Evolutionary conservation across 2,329 filamentous ascomycete species (phyloP).

Genomic region (Ampelomyces quisqualis): DNA sequence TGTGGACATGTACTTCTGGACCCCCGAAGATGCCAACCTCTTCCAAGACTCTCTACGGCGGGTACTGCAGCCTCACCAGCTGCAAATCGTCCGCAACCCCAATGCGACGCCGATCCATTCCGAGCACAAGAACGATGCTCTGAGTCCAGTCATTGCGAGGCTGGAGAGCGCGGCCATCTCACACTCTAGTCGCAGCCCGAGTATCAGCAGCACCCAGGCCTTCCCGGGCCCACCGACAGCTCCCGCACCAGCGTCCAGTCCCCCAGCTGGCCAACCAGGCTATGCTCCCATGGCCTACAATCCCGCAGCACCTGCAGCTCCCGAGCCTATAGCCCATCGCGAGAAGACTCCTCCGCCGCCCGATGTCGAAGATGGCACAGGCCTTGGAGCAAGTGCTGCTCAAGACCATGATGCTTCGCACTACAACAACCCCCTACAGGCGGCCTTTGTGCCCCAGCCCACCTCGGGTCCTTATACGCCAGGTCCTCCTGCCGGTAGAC

Average conservation of each 20-base stretch:
- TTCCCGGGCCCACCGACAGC: constrained; percentile 44
- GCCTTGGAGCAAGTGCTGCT: constrained; percentile 42
- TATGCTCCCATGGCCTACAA: constrained; percentile 73
- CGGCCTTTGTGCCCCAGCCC: constrained; percentile 37
- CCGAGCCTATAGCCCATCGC: constrained; percentile 68
- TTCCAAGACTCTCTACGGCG: constrained; percentile 69
- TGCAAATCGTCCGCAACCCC: constrained; percentile 39
- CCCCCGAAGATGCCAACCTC: constrained; percentile 66
- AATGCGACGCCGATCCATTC: constrained; percentile 43
- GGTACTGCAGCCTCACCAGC: constrained; percentile 62
- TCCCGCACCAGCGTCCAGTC: constrained; percentile 30
- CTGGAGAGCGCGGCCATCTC: constrained; percentile 71
- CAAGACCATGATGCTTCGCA: constrained; percentile 43
- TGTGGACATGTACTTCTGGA: constrained; percentile 79
- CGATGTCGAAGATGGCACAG: constrained; percentile 58
- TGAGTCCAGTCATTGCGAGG: constrained; percentile 72
- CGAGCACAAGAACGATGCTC: constrained; percentile 50
- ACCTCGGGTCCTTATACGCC: constrained; percentile 45
- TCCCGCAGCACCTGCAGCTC: constrained; percentile 73
- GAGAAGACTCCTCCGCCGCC: constrained; percentile 79
- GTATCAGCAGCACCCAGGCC: constrained; percentile 43
- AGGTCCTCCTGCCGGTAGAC: constrained; percentile 43
- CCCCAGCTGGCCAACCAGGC: constrained; percentile 42
- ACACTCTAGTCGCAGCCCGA: constrained; percentile 45
- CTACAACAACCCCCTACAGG: constrained; percentile 36